Base-by-base conservation (phyloP, 768 basidiomycete genomes). In the Suillus weaverae region DNA sequence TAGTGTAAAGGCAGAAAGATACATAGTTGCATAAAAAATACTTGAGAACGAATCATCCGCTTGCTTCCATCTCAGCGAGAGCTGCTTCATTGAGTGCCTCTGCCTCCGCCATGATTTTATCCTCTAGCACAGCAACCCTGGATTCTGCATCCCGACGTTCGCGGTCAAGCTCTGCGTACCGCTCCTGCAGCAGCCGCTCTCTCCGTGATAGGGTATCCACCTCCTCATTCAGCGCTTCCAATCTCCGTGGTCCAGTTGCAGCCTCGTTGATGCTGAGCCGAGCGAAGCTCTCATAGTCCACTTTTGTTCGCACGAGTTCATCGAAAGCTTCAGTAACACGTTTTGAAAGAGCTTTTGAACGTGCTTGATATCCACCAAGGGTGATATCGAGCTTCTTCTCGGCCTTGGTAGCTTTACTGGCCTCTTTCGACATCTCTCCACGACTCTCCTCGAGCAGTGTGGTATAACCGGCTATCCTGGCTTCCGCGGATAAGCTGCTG, bases 311-410 rank as follows among this genome's bases (percentile, higher is more conserved):
- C 63, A 89, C 84, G 36, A 95, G 81, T 69, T 90, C 90, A 39
- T 85, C 86, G 73, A 93, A 94, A 1, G 87, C 85, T 35, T 86
- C 85, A 3, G 79, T 81, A 53, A 93, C 73, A 2, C 89, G 87
- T 74, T 85, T 87, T 18, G 83, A 76, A 3, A 95, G 81, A 46
- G 85, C 84, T 71, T 83, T 83, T 35, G 88, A 87, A 11, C 96
- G 87, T 44, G 85, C 84, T 72, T 92, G 86, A 75, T 99, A 99
- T 10, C 97, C 97, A n/a, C 95, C 95, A 3, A 99, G 85, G 16
- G 86, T 85, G 64, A 95, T 86, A 10, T 82, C 84, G 11, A 99
- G 85, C 76, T 95, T 97, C 85, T 95, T 97, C 82, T 98, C 97
- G 6, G 83, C 73, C 81, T 97, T 99, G 26, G 85, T 76, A 0